A percentile compares a stretch with the other conserved stretches of the same genome.
phyloP scores from a whole-genome alignment of 768 basidiomycete genomes.

The Termitomyces eurrhizus region DNA sequence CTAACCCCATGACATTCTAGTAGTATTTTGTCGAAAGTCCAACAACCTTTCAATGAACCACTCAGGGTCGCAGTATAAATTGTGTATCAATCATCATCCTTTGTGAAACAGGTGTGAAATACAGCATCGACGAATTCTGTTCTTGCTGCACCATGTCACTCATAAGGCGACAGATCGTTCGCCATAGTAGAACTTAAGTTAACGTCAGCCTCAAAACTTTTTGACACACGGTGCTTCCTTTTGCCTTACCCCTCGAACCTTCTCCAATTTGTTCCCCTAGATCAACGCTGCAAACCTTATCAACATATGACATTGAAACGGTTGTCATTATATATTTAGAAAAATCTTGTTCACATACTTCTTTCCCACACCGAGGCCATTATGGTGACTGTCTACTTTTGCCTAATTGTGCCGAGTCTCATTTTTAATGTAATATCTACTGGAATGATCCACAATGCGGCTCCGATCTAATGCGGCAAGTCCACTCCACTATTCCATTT shows the following conservation, averaged over 20 bases:
- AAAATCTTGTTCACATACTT: background rate
- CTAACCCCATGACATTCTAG: background rate
- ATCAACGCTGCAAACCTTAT: background rate
- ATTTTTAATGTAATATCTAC: background rate
- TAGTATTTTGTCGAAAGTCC: background rate
- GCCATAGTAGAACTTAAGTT: background rate
- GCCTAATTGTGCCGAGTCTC: background rate
- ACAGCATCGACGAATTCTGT: background rate
- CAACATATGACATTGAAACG: background rate
- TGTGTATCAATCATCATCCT: background rate
- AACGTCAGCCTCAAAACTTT: background rate
- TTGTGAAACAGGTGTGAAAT: background rate
- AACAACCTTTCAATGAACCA: background rate
- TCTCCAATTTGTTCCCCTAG: background rate
- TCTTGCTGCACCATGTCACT: background rate
- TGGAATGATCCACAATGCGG: background rate
- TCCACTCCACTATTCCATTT: background rate
- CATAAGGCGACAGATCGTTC: background rate
- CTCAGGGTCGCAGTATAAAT: background rate
- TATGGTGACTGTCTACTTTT: background rate
- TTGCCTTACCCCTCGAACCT: background rate
- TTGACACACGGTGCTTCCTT: background rate
- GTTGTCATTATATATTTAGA: background rate
- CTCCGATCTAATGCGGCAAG: background rate
- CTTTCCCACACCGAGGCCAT: conserved; percentile 1